Percentiles rank a stretch among this genome's conserved stretches.
phyloP scores from a whole-genome alignment of 495 filamentous ascomycete genomes.

The Talaromyces ruber region DNA sequence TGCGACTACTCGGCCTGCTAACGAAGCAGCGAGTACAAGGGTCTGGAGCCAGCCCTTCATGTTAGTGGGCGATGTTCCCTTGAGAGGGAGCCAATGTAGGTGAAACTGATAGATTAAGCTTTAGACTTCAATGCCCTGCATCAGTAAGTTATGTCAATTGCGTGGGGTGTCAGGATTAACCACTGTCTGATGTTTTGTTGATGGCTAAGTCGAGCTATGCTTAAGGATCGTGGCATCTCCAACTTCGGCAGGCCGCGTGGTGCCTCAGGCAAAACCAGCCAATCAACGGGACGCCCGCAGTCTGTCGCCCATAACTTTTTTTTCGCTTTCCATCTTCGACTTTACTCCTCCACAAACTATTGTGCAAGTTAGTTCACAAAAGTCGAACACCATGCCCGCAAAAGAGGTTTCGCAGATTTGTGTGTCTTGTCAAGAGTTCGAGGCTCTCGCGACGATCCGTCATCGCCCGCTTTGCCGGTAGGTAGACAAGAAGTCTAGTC shows the following conservation, averaged over 20 bases:
- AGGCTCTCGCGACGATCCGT: conserved; percentile 30
- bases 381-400: conserved; percentile 21
- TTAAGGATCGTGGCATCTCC: conserved; percentile 5
- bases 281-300: conserved; percentile 4
- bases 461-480: conserved; percentile 40
- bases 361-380: background rate
- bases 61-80: conserved; percentile 11
- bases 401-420: conserved; percentile 26
- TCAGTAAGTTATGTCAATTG: background rate
- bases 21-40: conserved; percentile 38
- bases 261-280: background rate
- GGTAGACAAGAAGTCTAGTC: conserved; percentile 4
- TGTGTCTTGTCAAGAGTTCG: conserved; percentile 32
- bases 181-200: background rate
- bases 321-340: background rate
- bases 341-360: background rate
- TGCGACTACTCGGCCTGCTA: conserved; percentile 46
- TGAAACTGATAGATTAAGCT: background rate
- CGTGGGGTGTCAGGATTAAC: background rate
- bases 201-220: background rate
- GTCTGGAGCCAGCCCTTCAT: conserved; percentile 49
- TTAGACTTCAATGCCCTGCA: background rate
- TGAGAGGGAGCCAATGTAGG: background rate
- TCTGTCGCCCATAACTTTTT: background rate
- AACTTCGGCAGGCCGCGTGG: background rate